phyloP scores from a whole-genome alignment of 768 basidiomycete genomes.

The Tulasnella calospora region DNA sequence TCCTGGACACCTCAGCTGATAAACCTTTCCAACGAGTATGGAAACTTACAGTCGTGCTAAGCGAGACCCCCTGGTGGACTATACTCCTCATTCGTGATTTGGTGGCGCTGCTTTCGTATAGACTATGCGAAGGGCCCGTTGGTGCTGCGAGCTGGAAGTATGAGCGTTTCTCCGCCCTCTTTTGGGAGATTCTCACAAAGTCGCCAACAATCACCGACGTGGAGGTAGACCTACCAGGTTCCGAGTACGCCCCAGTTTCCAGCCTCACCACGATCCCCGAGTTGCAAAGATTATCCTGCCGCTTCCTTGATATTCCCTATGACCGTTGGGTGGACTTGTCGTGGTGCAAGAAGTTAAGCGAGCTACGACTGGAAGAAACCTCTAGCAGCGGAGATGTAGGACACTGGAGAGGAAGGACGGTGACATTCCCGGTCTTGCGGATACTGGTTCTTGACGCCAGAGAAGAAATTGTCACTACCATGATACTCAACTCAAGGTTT shows the following conservation, averaged over 20 bases:
- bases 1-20: no score
- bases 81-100: neutral
- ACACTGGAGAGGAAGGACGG: neutral
- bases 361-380: neutral
- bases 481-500: neutral
- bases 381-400: neutral
- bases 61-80: neutral
- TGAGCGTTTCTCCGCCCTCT: neutral
- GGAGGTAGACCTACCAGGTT: neutral
- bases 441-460: neutral
- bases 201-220: neutral
- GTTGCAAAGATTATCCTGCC: neutral
- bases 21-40: neutral
- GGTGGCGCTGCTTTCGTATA: neutral
- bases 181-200: neutral
- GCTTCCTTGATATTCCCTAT: neutral
- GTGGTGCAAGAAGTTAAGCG: neutral
- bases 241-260: neutral
- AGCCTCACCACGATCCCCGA: neutral
- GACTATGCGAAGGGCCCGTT: neutral
- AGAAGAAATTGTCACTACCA: neutral
- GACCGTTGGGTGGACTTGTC: neutral
- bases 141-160: neutral
- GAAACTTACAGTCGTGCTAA: neutral
- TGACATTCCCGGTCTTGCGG: neutral